Percentiles rank a stretch among this genome's conserved stretches.
phyloP scores from a whole-genome alignment of 345 rosid genomes.

The Hibiscus trionum region DNA sequence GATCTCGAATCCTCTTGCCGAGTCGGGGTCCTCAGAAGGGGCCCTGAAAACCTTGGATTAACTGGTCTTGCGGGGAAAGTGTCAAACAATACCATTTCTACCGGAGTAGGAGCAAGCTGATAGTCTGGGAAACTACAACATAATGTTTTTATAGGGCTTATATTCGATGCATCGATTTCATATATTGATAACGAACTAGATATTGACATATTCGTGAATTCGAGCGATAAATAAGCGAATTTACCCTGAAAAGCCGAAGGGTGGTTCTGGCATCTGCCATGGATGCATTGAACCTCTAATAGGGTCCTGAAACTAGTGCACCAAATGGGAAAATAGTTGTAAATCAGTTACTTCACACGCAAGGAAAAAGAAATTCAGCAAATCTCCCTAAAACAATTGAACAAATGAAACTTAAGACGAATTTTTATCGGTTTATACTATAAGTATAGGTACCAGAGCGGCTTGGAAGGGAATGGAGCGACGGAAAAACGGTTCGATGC shows the following conservation, averaged over 20 bases:
- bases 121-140: neutral
- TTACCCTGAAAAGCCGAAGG: constrained; percentile 7
- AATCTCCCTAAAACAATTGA: neutral
- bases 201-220: too few species aligned
- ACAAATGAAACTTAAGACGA: neutral
- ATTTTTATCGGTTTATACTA: too few species aligned
- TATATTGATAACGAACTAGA: neutral
- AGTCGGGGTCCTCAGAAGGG: neutral
- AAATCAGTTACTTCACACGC: neutral
- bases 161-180: neutral
- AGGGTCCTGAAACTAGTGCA: neutral
- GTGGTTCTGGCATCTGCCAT: neutral
- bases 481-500: neutral
- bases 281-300: neutral
- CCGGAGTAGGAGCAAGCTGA: neutral
- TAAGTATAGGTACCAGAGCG: neutral
- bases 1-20: neutral
- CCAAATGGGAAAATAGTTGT: neutral
- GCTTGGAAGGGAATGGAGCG: neutral
- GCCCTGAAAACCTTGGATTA: neutral
- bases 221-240: too few species aligned
- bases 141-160: neutral
- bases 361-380: neutral
- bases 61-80: neutral
- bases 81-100: neutral